Conservation (phyloP, 192 early-diverging fungal genomes). For the Dispira simplex region DNA sequence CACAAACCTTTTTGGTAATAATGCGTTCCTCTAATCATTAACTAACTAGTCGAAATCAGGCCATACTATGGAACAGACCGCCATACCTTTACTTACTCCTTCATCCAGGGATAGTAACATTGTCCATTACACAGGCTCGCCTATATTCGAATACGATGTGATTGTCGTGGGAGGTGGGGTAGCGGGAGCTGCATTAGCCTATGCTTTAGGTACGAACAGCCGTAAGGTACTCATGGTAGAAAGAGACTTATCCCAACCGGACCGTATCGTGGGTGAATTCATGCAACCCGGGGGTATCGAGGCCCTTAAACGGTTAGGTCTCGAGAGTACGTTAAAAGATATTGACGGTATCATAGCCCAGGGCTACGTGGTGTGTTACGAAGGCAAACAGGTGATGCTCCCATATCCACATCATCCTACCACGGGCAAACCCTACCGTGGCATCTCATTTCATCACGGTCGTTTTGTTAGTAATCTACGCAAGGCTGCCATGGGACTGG, state of each 20-base stretch:
- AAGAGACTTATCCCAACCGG: constrained; percentile 81
- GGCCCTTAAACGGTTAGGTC: constrained; percentile 60
- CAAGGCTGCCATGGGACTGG: constrained; percentile 28
- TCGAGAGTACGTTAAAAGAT: constrained; percentile 52
- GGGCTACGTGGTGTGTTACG: constrained; percentile 76
- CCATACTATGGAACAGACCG: neutral
- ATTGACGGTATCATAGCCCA: constrained; percentile 73
- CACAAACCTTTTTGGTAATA: no score
- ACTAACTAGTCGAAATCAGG: no score
- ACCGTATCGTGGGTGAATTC: constrained; percentile 95
- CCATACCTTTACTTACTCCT: neutral
- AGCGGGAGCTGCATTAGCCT: constrained; percentile 78
- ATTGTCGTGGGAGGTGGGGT: constrained; percentile 88
- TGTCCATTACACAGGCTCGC: neutral
- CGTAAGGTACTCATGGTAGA: constrained; percentile 64
- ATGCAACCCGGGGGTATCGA: constrained; percentile 89
- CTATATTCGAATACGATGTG: constrained; percentile 40
- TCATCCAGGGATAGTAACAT: neutral
- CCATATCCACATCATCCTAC: constrained; percentile 45
- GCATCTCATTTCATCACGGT: constrained; percentile 88
- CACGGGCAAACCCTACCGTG: constrained; percentile 32
- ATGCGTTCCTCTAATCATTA: no score
- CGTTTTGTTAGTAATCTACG: constrained; percentile 79
- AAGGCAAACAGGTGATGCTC: constrained; percentile 42
- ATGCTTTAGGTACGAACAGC: constrained; percentile 52